Percentiles rank a stretch among this genome's conserved stretches.
These are phyloP conservation scores for Yamadazyma pseudoaaseri DNA, from an alignment of 1,139 yeast species.

Conservation along the genomic window DNA sequence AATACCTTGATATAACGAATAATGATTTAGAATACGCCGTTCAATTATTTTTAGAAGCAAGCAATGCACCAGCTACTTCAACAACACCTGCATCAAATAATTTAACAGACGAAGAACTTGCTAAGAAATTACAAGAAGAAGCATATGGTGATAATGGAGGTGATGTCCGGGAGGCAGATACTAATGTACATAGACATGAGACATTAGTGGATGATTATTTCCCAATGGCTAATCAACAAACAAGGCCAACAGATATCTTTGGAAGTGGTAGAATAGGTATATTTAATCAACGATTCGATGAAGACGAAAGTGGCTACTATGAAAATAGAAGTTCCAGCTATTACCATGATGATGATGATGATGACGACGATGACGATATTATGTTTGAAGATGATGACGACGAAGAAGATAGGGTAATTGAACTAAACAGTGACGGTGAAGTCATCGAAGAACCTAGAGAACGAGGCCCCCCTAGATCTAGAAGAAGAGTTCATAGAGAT, in stretches of 20 bases:
- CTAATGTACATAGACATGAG: slow-evolving; percentile 80
- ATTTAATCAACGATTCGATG: slow-evolving; percentile 44
- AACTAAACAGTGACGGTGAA: slow-evolving; percentile 33
- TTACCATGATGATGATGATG: slow-evolving; percentile 19
- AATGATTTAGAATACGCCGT: slow-evolving; percentile 84
- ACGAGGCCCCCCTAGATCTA: slow-evolving; percentile 17
- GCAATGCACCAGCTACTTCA: slow-evolving; percentile 25
- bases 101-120: slow-evolving; percentile 56
- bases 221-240: slow-evolving; percentile 8
- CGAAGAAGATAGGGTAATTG: slow-evolving; percentile 24
- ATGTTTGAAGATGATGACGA: slow-evolving; percentile 22
- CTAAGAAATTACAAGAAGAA: slow-evolving; percentile 64
- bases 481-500: slow-evolving; percentile 32
- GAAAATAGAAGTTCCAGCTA: slow-evolving; percentile 13
- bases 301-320: slow-evolving; percentile 28
- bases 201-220: slow-evolving; percentile 52
- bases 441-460: slow-evolving; percentile 17
- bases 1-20: slow-evolving; percentile 77
- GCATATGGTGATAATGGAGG: slow-evolving; percentile 42
- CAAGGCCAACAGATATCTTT: slow-evolving; percentile 37
- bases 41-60: slow-evolving; percentile 70
- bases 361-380: slow-evolving; percentile 25
- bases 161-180: slow-evolving; percentile 60
- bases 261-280: slow-evolving; percentile 43
- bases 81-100: slow-evolving; percentile 9